Base-by-base conservation (phyloP, 331 rosid genomes). In the Pyrus hybrid region DNA sequence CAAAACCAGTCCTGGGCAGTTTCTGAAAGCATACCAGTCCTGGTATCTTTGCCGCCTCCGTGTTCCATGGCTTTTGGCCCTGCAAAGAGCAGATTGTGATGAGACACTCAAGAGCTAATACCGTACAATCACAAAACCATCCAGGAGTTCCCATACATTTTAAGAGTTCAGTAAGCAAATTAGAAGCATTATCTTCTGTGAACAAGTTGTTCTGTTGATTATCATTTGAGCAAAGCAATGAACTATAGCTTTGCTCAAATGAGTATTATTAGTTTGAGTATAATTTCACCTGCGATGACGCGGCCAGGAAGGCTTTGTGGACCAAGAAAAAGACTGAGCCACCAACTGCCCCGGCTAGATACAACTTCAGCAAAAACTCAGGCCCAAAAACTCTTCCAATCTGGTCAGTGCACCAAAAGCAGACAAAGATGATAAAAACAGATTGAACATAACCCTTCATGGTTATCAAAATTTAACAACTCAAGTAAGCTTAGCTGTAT, bases 281-380 rank as follows among this genome's bases (percentile, higher is more conserved):
- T 60, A 70, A 58, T 26, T 53, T 23, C 29, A 94, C 97, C 97
- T 90, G 77, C 75, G 86, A 82, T 57, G 87, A 82, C 13, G 86
- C 83, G 41, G 97, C 92, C 87, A 87, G 62, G 73, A 67, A 86
- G 72, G 91, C 81, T 76, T 88, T 83, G 67, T 92, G 91, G 49
- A 71, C 80, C 71, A 92, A 84, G 85, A 76, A 89, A 89, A 88
- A 88, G 54, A 88, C 75, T 28, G 95, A 87, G 74, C 96, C 99
- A 75, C 88, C 96, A 60, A 92, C 13, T 67, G 93, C 97, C 72
- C 97, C 97, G 21, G 91, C 92, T 78, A 90, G 81, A 85, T 94
- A 94, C 86, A 92, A 77, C 86, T 80, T 90, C 72, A 94, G 90
- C 87, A 94, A 77, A 81, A 83, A 87, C 23, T 87, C 89, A 67